Evolutionary conservation across 2,329 filamentous ascomycete species (phyloP).

Genomic region (Shiraia sp.): DNA sequence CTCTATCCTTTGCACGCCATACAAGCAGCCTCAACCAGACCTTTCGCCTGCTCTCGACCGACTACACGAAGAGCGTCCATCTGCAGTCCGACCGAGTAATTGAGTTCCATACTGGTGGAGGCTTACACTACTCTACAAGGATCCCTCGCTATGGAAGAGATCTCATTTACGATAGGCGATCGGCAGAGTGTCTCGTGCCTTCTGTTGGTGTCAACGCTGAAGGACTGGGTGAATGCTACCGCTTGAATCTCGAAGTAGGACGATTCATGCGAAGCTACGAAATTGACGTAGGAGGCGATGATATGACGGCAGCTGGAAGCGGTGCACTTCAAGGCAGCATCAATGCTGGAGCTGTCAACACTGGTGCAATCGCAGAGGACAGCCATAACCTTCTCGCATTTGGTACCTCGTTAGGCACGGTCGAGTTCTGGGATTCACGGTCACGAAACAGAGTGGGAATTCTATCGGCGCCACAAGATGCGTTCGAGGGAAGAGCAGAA

Average conservation of each 20-base stretch:
- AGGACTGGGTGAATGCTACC: slow-evolving; percentile 87
- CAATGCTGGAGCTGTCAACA: slow-evolving; percentile 82
- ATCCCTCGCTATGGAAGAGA: slow-evolving; percentile 92
- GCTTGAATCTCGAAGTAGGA: slow-evolving; percentile 87
- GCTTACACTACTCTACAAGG: slow-evolving; percentile 85
- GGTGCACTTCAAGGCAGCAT: slow-evolving; percentile 86
- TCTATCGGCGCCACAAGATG: slow-evolving; percentile 60
- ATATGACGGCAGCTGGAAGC: slow-evolving; percentile 66
- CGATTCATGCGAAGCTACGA: slow-evolving; percentile 95
- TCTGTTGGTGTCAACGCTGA: slow-evolving; percentile 85
- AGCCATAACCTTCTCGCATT: slow-evolving; percentile 92
- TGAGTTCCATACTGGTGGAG: slow-evolving; percentile 89
- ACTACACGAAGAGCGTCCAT: slow-evolving; percentile 94
- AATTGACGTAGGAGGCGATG: slow-evolving; percentile 84
- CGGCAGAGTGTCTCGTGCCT: slow-evolving; percentile 83
- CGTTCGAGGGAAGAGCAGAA: slow-evolving; percentile 55
- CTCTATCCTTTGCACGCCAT: slow-evolving; percentile 90
- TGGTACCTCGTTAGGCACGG: slow-evolving; percentile 90
- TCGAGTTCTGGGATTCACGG: slow-evolving; percentile 94
- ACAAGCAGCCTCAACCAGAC: slow-evolving; percentile 90
- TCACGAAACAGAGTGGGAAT: slow-evolving; percentile 80
- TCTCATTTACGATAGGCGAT: slow-evolving; percentile 78
- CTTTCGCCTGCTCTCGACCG: slow-evolving; percentile 83
- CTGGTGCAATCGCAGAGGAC: slow-evolving; percentile 81
- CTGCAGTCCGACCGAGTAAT: slow-evolving; percentile 88